A percentile compares a stretch with the other conserved stretches of the same genome.
Conservation (phyloP, 2,329 filamentous ascomycete genomes). For the Monilinia fructicola region DNA sequence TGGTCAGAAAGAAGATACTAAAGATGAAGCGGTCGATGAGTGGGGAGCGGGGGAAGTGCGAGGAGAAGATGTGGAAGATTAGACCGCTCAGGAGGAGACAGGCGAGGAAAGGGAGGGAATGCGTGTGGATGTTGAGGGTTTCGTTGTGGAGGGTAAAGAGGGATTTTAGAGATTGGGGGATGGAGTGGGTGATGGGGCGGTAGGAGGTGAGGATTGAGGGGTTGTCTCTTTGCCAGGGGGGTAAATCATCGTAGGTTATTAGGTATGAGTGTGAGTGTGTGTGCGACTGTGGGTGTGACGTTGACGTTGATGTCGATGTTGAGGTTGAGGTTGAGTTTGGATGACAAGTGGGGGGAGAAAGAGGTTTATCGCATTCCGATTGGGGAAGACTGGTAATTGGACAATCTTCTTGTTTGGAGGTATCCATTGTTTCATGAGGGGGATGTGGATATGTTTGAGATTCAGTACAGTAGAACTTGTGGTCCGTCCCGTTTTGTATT, state of each 20-base stretch:
- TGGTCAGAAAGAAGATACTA: not conserved
- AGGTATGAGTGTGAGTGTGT: not conserved
- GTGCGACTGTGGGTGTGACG: not conserved
- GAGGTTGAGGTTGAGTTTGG: no score
- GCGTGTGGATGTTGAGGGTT: constrained; percentile 20
- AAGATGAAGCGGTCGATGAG: constrained; percentile 10
- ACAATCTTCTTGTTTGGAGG: not conserved
- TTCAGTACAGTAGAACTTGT: not conserved
- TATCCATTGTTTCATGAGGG: not conserved
- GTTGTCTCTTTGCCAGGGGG: constrained; percentile 19
- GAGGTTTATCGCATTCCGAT: constrained; percentile 9
- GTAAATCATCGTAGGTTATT: constrained; percentile 18
- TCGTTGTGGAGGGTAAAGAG: constrained; percentile 13
- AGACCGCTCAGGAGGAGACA: not conserved
- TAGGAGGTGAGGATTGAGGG: constrained; percentile 16
- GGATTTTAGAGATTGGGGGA: not conserved
- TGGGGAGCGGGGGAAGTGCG: not conserved
- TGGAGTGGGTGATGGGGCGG: constrained; percentile 5
- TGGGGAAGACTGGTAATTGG: not conserved
- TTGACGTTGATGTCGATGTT: not conserved
- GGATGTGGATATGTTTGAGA: not conserved
- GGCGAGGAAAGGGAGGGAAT: constrained; percentile 4
- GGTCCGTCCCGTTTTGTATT: no score
- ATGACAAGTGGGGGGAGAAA: no score
- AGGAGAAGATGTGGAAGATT: constrained; percentile 10